Evolutionary conservation across 495 filamentous ascomycete species (phyloP).

Genomic region (Cercophora newfieldiana): DNA sequence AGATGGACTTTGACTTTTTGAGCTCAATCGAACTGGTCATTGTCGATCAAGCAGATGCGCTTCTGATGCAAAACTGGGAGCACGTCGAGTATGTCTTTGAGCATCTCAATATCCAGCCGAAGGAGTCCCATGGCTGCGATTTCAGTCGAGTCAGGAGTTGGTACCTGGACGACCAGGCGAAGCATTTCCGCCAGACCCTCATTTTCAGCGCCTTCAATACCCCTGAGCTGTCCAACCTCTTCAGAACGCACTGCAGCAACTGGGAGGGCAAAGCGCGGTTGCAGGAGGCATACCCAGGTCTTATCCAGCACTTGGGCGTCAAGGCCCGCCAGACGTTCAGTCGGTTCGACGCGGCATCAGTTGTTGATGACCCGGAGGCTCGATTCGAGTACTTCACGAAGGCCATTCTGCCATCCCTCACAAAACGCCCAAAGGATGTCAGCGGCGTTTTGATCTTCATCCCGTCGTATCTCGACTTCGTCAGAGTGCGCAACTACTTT

Average conservation of each 20-base stretch:
- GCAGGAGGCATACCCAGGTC: constrained; percentile 63
- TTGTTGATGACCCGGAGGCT: constrained; percentile 75
- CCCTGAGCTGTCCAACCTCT: constrained; percentile 81
- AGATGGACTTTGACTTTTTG: constrained; percentile 86
- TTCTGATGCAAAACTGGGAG: constrained; percentile 98
- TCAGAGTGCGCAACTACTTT: constrained; percentile 88
- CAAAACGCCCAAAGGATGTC: constrained; percentile 54
- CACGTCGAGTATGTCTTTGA: constrained; percentile 87
- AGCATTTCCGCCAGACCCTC: constrained; percentile 79
- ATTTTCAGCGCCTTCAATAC: constrained; percentile 80
- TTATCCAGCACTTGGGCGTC: constrained; percentile 64
- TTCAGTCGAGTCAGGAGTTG: constrained; percentile 86
- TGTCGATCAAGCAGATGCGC: constrained; percentile 87
- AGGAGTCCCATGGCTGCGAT: constrained; percentile 89
- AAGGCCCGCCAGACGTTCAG: constrained; percentile 84
- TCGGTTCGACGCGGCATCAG: constrained; percentile 71
- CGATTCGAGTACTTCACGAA: constrained; percentile 91
- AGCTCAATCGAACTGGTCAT: constrained; percentile 88
- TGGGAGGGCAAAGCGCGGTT: constrained; percentile 73
- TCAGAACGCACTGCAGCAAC: constrained; percentile 75
- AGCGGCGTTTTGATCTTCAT: constrained; percentile 79
- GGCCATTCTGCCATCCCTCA: constrained; percentile 71
- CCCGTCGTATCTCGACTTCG: constrained; percentile 90
- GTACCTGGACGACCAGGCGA: constrained; percentile 86
- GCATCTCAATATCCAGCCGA: constrained; percentile 88